phyloP scores from a whole-genome alignment of 108 stramenopile species.

The Cyclotella kingstonii region DNA sequence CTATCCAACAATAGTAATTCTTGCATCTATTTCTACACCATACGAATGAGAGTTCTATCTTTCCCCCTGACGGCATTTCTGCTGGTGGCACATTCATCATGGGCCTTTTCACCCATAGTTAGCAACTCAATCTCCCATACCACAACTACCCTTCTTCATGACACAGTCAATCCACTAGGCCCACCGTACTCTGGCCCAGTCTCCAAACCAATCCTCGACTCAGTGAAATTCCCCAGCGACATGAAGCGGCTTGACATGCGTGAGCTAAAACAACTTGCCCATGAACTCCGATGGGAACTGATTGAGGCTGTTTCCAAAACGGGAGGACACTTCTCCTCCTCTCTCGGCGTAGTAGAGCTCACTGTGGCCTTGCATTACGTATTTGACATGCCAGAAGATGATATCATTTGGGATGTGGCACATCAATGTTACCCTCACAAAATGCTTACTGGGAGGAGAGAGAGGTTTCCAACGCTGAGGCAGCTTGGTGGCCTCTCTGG shows the following conservation, averaged over 20 bases:
- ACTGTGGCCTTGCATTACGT: slow-evolving; percentile 97
- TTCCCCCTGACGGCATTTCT: background rate
- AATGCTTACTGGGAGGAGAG: slow-evolving; percentile 92
- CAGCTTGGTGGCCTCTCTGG: slow-evolving; percentile 91
- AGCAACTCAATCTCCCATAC: background rate
- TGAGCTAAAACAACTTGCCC: slow-evolving; percentile 91
- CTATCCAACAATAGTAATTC: too few relatives aligned
- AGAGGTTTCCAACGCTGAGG: slow-evolving; percentile 78
- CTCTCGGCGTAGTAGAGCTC: slow-evolving; percentile 93
- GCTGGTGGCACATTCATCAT: background rate
- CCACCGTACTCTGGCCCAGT: slow-evolving; percentile 84
- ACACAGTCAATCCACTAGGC: slow-evolving; percentile 30
- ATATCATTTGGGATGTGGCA: slow-evolving; percentile 97
- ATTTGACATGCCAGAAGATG: slow-evolving; percentile 97
- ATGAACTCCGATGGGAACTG: slow-evolving; percentile 94
- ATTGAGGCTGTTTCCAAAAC: slow-evolving; percentile 95
- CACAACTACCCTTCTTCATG: background rate
- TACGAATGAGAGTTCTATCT: background rate
- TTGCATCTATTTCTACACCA: too few relatives aligned
- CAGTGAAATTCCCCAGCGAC: slow-evolving; percentile 75
- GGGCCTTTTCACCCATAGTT: background rate
- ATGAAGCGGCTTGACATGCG: slow-evolving; percentile 86
- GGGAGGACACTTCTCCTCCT: slow-evolving; percentile 93
- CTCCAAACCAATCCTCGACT: slow-evolving; percentile 89
- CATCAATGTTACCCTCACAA: slow-evolving; percentile 98